Conservation (phyloP, 441 rosid species). For the Adansonia madagascariensis region DNA sequence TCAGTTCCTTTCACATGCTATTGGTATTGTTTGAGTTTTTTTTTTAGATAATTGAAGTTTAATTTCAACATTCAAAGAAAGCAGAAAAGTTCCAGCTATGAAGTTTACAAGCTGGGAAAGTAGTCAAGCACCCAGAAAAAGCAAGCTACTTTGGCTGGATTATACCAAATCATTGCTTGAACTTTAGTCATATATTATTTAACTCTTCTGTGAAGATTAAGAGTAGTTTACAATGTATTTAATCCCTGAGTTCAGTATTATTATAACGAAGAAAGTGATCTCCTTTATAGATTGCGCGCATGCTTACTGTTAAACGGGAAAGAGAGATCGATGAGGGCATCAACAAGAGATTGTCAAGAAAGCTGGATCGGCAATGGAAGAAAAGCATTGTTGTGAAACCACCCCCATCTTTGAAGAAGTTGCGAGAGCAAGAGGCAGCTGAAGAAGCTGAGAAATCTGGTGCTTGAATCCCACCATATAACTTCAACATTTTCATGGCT, state of each 20-base stretch:
- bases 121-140: background rate
- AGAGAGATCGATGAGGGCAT: conserved; percentile 88
- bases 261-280: conserved; percentile 23
- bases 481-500: conserved; percentile 17
- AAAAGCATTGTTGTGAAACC: conserved; percentile 80
- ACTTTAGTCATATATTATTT: background rate
- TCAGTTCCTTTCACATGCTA: background rate
- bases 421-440: conserved; percentile 83
- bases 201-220: background rate
- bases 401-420: conserved; percentile 70
- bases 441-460: conserved; percentile 76
- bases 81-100: background rate
- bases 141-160: background rate
- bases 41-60: background rate
- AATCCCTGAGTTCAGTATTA: conserved; percentile 4
- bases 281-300: conserved; percentile 57
- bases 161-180: background rate
- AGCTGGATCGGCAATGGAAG: conserved; percentile 88
- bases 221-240: background rate
- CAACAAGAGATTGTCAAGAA: conserved; percentile 81
- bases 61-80: background rate
- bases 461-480: conserved; percentile 39
- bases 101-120: background rate
- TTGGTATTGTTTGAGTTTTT: background rate
- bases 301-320: conserved; percentile 81